phyloP scores from a whole-genome alignment of 768 basidiomycete genomes.

The Termitomyces sp. region DNA sequence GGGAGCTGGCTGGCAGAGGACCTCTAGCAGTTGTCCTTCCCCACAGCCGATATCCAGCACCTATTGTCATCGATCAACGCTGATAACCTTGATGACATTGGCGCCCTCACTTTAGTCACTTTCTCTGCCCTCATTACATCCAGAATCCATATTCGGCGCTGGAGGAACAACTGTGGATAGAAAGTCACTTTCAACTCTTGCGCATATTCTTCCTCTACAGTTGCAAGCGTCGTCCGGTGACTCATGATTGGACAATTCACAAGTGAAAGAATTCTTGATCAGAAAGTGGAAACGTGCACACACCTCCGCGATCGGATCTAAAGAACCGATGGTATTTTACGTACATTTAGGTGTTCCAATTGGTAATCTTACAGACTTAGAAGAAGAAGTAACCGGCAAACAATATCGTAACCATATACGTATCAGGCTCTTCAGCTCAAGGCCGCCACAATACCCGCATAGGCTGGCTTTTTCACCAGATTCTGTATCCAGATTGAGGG shows the following conservation, averaged over 20 bases:
- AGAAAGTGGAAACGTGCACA: background rate
- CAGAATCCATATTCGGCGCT: slow-evolving; percentile 69
- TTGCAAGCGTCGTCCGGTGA: slow-evolving; percentile 1
- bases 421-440: background rate
- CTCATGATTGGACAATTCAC: background rate
- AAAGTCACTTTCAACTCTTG: slow-evolving; percentile 54
- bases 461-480: slow-evolving; percentile 39
- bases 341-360: background rate
- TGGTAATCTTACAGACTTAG: background rate
- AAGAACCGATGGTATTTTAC: background rate
- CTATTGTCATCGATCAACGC: slow-evolving; percentile 29
- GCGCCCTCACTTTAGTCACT: slow-evolving; percentile 42
- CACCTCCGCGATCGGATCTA: background rate
- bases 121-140: slow-evolving; percentile 54
- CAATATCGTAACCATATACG: background rate
- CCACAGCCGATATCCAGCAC: slow-evolving; percentile 85
- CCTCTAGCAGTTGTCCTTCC: slow-evolving; percentile 65
- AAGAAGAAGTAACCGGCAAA: background rate
- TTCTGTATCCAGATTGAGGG: slow-evolving; percentile 21
- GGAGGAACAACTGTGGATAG: slow-evolving; percentile 61
- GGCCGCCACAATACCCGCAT: slow-evolving; percentile 37
- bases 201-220: slow-evolving; percentile 11
- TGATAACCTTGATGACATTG: background rate
- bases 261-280: background rate
- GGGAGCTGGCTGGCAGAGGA: slow-evolving; percentile 71